phyloP scores from a whole-genome alignment of 179 eudicot genomes.

The Vitellaria paradoxa region DNA sequence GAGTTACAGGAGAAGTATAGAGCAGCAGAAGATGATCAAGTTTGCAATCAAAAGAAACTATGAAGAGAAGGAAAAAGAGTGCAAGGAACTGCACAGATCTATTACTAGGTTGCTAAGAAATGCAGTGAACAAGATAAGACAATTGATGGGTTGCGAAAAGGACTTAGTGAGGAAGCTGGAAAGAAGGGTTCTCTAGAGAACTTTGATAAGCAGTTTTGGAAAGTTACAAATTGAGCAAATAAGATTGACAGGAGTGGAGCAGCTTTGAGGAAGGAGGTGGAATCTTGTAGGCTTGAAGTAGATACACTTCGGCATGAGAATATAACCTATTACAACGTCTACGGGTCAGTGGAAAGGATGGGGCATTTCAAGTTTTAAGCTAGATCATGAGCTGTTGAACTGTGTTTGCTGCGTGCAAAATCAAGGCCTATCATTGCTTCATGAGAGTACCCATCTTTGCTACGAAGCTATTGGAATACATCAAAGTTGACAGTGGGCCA shows the following conservation, averaged over 20 bases:
- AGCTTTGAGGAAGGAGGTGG: conserved; percentile 73
- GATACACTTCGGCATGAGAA: conserved; percentile 80
- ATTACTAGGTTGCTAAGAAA: conserved; percentile 55
- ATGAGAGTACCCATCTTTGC: conserved; percentile 55
- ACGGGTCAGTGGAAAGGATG: conserved; percentile 46
- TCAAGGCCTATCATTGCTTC: conserved; percentile 59
- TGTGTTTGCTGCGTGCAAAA: conserved; percentile 59
- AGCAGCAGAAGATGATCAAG: conserved; percentile 58
- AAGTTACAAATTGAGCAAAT: conserved; percentile 76
- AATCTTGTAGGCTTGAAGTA: conserved; percentile 59
- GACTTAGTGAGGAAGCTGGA: conserved; percentile 49
- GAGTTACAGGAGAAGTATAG: conserved; percentile 56
- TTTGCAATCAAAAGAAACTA: conserved; percentile 41
- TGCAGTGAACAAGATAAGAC: conserved; percentile 84
- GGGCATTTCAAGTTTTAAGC: conserved; percentile 52
- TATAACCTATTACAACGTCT: conserved; percentile 68
- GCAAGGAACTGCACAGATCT: conserved; percentile 72
- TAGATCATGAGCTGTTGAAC: conserved; percentile 65
- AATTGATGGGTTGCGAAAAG: conserved; percentile 67
- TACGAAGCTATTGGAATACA: conserved; percentile 55
- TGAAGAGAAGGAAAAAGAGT: conserved; percentile 68
- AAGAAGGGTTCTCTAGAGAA: conserved; percentile 40
- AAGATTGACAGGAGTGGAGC: conserved; percentile 80
- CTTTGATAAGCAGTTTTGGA: conserved; percentile 44
- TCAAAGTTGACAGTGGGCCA: conserved; percentile 45